These are phyloP conservation scores for Ogataea angusta DNA, from an alignment of 805 yeast species.

Conservation along the genomic window DNA sequence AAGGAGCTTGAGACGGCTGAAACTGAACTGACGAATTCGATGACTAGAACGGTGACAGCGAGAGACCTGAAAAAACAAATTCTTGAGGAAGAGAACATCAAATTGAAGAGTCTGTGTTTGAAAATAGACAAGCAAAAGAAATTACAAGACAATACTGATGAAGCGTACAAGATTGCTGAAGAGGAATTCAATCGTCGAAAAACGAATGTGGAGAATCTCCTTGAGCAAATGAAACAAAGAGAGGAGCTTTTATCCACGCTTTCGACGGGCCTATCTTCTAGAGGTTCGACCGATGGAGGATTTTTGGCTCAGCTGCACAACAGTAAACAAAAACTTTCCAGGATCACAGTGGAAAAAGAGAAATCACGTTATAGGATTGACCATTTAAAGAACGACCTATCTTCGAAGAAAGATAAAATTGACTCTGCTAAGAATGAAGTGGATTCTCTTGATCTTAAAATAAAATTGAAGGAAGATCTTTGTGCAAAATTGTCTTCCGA, in stretches of 20 bases:
- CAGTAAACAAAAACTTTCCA: conserved; percentile 53
- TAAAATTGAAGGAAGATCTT: conserved; percentile 15
- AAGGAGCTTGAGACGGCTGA: conserved; percentile 60
- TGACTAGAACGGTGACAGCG: conserved; percentile 67
- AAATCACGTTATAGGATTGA: conserved; percentile 56
- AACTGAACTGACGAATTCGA: conserved; percentile 52
- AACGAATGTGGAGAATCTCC: conserved; percentile 41
- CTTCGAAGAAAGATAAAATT: conserved; percentile 44
- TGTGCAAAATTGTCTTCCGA: conserved; percentile 39
- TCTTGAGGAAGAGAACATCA: conserved; percentile 49
- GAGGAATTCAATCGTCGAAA: conserved; percentile 44
- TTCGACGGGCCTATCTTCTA: conserved; percentile 85
- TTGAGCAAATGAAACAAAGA: conserved; percentile 49
- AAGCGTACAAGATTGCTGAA: conserved; percentile 39
- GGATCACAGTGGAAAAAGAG: conserved; percentile 52
- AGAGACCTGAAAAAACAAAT: conserved; percentile 56
- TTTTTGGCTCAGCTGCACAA: conserved; percentile 68
- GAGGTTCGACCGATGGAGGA: conserved; percentile 74
- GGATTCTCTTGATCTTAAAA: conserved; percentile 32
- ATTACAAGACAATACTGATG: too few relatives aligned
- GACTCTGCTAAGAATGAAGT: conserved; percentile 48
- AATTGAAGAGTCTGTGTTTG: conserved; percentile 24
- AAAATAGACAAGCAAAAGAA: conserved; percentile 11
- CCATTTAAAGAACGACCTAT: conserved; percentile 52
- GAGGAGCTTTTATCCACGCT: conserved; percentile 80